phyloP scores from a whole-genome alignment of 192 early-diverging fungal genomes.

The Podila horticola region DNA sequence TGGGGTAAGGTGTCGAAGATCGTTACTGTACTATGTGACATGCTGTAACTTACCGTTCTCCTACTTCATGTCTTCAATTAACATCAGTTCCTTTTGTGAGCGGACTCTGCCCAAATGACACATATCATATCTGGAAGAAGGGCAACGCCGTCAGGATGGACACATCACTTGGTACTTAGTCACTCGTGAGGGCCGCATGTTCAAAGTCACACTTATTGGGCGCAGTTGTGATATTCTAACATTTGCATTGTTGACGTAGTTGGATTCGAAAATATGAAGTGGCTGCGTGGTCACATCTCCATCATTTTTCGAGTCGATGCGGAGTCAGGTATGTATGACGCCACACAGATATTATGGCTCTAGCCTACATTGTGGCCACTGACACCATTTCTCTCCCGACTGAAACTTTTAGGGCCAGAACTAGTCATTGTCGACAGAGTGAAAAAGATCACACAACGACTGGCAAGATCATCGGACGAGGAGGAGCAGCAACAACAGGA shows the following conservation, averaged over 20 bases:
- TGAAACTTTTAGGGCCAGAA: constrained; percentile 22
- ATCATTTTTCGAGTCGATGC: constrained; percentile 50
- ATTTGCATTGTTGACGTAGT: constrained; percentile 6
- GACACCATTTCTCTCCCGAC: too few species aligned
- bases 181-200: too few species aligned
- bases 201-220: neutral
- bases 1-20: constrained; percentile 23
- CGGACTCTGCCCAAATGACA: constrained; percentile 50
- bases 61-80: neutral
- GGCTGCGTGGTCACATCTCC: constrained; percentile 49
- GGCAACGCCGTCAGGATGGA: constrained; percentile 53
- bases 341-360: neutral
- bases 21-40: too few species aligned
- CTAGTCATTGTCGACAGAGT: constrained; percentile 39
- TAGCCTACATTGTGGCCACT: neutral
- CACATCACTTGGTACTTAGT: constrained; percentile 39
- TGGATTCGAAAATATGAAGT: constrained; percentile 50
- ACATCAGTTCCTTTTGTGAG: constrained; percentile 42
- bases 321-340: constrained; percentile 10
- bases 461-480: constrained; percentile 33
- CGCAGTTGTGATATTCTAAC: neutral
- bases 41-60: neutral
- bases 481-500: constrained; percentile 14
- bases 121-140: constrained; percentile 53
- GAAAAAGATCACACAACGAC: constrained; percentile 46